Conservation (phyloP, 2,329 filamentous ascomycete genomes). For the Aspergillus fructus region DNA sequence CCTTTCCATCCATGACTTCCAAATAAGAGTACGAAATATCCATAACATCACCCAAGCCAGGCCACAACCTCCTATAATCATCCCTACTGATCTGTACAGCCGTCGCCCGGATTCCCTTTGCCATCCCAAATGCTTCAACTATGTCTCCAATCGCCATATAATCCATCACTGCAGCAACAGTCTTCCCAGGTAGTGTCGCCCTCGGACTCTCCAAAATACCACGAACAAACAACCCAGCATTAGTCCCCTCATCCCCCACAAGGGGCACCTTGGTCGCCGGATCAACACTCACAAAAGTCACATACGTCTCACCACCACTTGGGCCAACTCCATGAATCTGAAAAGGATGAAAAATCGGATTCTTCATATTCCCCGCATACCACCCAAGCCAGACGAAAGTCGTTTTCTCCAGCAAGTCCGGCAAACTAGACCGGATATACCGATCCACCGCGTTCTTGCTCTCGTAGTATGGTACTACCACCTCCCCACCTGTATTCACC, state of each 20-base stretch:
- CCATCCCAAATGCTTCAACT: background rate
- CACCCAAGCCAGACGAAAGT: constrained; percentile 42
- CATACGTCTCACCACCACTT: background rate
- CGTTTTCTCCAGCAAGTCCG: constrained; percentile 36
- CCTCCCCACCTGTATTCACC: background rate
- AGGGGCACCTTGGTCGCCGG: background rate
- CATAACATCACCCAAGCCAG: constrained; percentile 29
- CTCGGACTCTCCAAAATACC: background rate
- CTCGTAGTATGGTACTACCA: background rate
- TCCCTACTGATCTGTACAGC: constrained; percentile 27
- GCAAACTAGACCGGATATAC: background rate
- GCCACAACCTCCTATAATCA: constrained; percentile 32
- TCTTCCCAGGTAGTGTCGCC: background rate
- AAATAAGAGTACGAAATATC: constrained; percentile 12
- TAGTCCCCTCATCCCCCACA: background rate
- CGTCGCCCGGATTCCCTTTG: background rate
- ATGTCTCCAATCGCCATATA: background rate
- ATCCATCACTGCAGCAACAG: background rate
- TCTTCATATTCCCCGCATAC: constrained; percentile 36
- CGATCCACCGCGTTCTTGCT: background rate
- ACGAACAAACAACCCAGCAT: background rate
- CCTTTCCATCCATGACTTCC: background rate
- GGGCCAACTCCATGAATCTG: background rate
- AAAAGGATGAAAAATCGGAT: constrained; percentile 22
- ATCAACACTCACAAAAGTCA: background rate